A percentile compares a stretch with the other conserved stretches of the same genome.
Conservation (phyloP, 768 basidiomycete species). For the Podaxis sp. region DNA sequence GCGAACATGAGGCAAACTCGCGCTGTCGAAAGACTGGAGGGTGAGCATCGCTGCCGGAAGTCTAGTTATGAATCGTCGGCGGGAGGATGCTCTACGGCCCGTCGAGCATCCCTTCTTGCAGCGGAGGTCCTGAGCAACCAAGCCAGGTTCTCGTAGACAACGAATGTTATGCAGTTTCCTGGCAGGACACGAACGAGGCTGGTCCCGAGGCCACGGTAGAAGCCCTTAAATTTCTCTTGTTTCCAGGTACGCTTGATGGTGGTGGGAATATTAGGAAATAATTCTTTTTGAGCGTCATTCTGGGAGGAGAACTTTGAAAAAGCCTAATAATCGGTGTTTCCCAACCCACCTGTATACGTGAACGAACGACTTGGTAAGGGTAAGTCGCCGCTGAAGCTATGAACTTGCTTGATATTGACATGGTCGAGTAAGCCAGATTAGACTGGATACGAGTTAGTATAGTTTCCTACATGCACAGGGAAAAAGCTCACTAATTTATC, state of each 20-base stretch:
- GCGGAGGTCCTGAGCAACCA: constrained; percentile 74
- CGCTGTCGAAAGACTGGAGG: not conserved
- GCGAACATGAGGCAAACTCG: not conserved
- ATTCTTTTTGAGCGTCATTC: constrained; percentile 60
- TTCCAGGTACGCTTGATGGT: constrained; percentile 79
- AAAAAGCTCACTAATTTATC: constrained; percentile 75
- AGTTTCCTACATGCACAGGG: not conserved
- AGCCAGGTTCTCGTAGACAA: constrained; percentile 92
- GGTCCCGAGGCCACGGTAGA: constrained; percentile 93
- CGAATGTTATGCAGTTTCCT: constrained; percentile 96
- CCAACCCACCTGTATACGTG: constrained; percentile 79
- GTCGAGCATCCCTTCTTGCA: constrained; percentile 37
- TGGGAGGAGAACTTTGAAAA: constrained; percentile 21
- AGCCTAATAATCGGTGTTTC: not conserved
- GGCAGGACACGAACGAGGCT: constrained; percentile 94
- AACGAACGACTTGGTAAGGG: constrained; percentile 96
- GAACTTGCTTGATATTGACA: constrained; percentile 90
- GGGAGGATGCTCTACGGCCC: not conserved
- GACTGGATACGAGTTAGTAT: constrained; percentile 45
- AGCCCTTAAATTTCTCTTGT: constrained; percentile 77
- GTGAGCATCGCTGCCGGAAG: not conserved
- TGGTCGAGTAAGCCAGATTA: constrained; percentile 85
- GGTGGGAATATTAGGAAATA: constrained; percentile 81
- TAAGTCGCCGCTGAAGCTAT: constrained; percentile 83
- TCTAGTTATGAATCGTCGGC: not conserved